Base-by-base conservation (phyloP, 306 rosid species). In the Potentilla sterilis region DNA sequence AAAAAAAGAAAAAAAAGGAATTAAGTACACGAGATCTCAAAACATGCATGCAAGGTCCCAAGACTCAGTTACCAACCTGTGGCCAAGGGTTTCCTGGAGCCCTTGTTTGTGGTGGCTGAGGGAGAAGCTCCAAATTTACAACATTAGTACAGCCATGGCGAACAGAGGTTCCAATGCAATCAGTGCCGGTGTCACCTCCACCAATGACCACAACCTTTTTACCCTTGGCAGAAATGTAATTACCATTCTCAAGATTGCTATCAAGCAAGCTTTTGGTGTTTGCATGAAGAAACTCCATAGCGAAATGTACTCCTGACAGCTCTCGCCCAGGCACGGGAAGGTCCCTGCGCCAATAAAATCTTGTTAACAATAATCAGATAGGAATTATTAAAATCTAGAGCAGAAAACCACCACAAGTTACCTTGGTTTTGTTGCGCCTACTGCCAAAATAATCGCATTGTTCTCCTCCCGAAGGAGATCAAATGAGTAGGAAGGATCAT, bases 81-180 rank as follows among this genome's bases (percentile, higher is more conserved):
- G 98, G 98, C 98, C 97, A 96, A 32, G 99, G 99, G 83, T 96
- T 96, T 69, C 97, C 97, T 2, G 99, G 89, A 28, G 96, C 99
- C 88, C 99, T 87, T 34, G 91, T 82, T 54, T 24, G 86, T 21
- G 99, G 97, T 34, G 97, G 99, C 85, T 85, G 74, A 14, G 99
- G 92, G 72, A 96, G 97, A 75, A 92, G 92, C 77, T 96, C 99
- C 21, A 91, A 81, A 76, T 85, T 82, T 38, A 81, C 70, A 2
- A 92, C 16, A 43, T 79, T 66, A 47, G 77, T 88, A 84, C 99
- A 96, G 62, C 99, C 99, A 82, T 96, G 99, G 15, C 99, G 89
- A 51, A 96, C 79, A 40, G 99, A 96, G 65, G 99, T 96, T 48
- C 98, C 99, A 2, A 96, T 89, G 91, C 99, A 96, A 86, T 96